These are phyloP conservation scores for Coemansia sp. DNA, from an alignment of 192 early-diverging fungal genomes.

Conservation along the genomic window DNA sequence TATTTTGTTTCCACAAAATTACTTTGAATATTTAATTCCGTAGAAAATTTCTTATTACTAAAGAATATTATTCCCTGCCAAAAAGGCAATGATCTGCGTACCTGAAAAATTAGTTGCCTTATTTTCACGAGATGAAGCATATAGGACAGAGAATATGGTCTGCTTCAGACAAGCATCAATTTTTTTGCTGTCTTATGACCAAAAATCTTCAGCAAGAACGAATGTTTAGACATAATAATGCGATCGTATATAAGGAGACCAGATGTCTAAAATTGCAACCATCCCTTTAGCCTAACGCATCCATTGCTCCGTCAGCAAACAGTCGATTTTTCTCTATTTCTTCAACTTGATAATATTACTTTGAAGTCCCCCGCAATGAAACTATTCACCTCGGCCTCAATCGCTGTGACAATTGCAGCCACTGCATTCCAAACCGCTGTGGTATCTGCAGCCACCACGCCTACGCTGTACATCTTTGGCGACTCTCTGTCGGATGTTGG, in stretches of 20 bases:
- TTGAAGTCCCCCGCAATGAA: not conserved
- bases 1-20: too few species aligned
- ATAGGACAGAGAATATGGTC: not conserved
- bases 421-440: constrained; percentile 11
- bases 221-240: not conserved
- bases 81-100: constrained; percentile 1
- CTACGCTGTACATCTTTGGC: constrained; percentile 37
- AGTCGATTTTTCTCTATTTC: too few species aligned
- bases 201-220: not conserved
- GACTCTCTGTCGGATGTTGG: constrained; percentile 33
- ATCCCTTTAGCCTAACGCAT: not conserved
- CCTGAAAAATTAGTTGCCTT: not conserved
- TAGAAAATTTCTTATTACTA: too few species aligned
- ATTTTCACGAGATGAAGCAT: constrained; percentile 5
- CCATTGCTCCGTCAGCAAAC: not conserved
- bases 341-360: not conserved
- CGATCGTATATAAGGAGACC: not conserved
- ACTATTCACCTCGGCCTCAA: not conserved
- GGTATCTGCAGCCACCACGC: constrained; percentile 8
- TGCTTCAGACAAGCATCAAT: too few species aligned
- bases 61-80: too few species aligned
- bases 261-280: too few species aligned
- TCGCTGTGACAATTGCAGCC: not conserved
- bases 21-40: too few species aligned
- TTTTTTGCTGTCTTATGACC: not conserved